These are phyloP conservation scores for Phytophthora boehmeriae DNA, from an alignment of 352 stramenopile species.

Conservation along the genomic window DNA sequence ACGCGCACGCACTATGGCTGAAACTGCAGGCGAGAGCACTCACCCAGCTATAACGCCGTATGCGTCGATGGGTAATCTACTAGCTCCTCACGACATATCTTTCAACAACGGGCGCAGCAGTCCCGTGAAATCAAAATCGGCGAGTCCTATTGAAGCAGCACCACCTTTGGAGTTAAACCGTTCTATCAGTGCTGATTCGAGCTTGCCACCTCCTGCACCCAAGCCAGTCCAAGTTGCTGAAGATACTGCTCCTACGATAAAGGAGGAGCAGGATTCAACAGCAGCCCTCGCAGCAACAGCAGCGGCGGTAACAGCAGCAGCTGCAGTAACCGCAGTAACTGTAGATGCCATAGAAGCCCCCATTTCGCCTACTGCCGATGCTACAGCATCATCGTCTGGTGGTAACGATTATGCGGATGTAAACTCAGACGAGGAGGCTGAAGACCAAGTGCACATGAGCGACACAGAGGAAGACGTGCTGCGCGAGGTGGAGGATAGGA, in stretches of 20 bases:
- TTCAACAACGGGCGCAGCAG: constrained; percentile 34
- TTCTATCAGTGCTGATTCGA: constrained; percentile 43
- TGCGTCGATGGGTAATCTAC: constrained; percentile 52
- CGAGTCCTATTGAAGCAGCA: constrained; percentile 18
- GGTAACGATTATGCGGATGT: constrained; percentile 83
- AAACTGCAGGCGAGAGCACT: constrained; percentile 46
- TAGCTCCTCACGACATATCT: constrained; percentile 21
- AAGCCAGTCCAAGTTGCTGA: constrained; percentile 7
- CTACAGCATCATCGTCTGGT: constrained; percentile 38
- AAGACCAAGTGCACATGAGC: constrained; percentile 76
- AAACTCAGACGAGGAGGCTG: constrained; percentile 80
- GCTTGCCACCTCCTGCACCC: constrained; percentile 25
- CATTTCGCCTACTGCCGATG: constrained; percentile 37
- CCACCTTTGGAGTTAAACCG: constrained; percentile 40
- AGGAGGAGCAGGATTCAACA: neutral
- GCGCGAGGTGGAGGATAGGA: constrained; percentile 82
- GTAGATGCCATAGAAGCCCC: constrained; percentile 21
- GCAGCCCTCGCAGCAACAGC: constrained; percentile 14
- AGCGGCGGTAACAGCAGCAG: constrained; percentile 16
- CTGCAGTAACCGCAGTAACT: constrained; percentile 4
- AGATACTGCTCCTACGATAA: neutral
- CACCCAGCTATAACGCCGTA: constrained; percentile 44
- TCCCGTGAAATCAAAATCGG: constrained; percentile 21
- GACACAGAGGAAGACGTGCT: constrained; percentile 75
- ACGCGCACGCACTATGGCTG: constrained; percentile 71